A percentile compares a stretch with the other conserved stretches of the same genome.
Conservation (phyloP, 805 yeast species). For the Saccharomyces mikatae region DNA sequence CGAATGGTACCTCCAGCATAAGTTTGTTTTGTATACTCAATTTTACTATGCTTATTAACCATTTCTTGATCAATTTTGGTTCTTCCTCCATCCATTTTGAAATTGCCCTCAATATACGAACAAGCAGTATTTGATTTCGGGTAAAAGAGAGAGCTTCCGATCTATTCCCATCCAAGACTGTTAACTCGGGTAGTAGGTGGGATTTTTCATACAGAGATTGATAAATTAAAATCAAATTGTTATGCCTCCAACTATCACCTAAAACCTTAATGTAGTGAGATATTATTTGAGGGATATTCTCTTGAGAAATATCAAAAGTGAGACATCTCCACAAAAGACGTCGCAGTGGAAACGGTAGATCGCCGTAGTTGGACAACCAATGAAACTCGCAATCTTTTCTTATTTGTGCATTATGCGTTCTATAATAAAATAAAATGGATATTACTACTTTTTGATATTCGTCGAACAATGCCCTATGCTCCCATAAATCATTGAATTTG, state of each 20-base stretch:
- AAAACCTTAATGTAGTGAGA: not conserved
- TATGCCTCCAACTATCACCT: constrained; percentile 6
- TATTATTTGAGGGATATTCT: not conserved
- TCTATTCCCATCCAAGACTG: not conserved
- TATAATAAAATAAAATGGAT: constrained; percentile 19
- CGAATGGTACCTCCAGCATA: constrained; percentile 3
- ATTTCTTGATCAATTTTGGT: constrained; percentile 4
- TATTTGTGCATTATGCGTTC: constrained; percentile 12
- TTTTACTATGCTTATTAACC: constrained; percentile 19
- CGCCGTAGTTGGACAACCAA: constrained; percentile 15
- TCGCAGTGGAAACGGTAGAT: constrained; percentile 12
- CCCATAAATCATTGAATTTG: constrained; percentile 13
- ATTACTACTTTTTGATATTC: constrained; percentile 10
- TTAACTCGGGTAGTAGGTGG: constrained; percentile 9
- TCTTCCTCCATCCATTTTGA: constrained; percentile 5
- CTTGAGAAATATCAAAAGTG: not conserved
- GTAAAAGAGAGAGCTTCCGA: constrained; percentile 4
- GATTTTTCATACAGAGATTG: constrained; percentile 25
- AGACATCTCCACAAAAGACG: constrained; percentile 25
- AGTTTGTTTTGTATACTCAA: constrained; percentile 21
- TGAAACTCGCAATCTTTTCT: constrained; percentile 4
- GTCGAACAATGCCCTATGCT: constrained; percentile 14
- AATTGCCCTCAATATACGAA: constrained; percentile 13
- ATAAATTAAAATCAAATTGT: constrained; percentile 17
- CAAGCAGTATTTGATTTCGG: constrained; percentile 17